Base-by-base conservation (phyloP, 441 rosid species). In the Brassica balearica region DNA sequence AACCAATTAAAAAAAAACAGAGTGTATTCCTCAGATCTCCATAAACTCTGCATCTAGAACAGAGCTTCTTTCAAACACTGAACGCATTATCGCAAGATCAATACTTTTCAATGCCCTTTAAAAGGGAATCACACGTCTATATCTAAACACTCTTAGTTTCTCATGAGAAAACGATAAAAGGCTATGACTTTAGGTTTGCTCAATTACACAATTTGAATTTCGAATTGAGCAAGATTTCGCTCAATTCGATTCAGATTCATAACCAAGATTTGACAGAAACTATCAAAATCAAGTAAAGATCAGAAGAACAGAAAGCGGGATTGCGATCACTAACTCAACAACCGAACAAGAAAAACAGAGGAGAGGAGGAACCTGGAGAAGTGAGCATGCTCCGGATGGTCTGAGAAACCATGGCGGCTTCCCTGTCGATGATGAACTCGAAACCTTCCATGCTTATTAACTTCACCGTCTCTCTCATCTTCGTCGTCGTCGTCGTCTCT, bases 391-490 rank as follows among this genome's bases (percentile, higher is more conserved):
- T 95, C 69, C 96, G 92, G 65, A 95, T 92, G 70, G 97, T 95
- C 77, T 92, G 97, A 32, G 99, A 95, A 81, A 81, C 99, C 99
- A 92, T 91, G 56, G 98, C 97, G 60, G 98, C 95, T 89, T 92
- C 93, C 76, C 84, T 90, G 81, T 92, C 91, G 73, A 95, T 85
- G 36, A 93, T 85, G 87, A 95, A 95, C 84, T 95, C 97, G 79
- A 90, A 90, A 7, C 98, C 98, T 80, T 93, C 98, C 23, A 92
- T 85, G 88, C 97, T 95, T 27, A 93, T 92, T 77, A 95, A 84
- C 86, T 91, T 95, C 86, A 95, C 94, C 8, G 90, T 90, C 79
- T 92, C 94, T 68, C 73, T 83, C 97, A 95, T 81, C 6, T 8
- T 72, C 6, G 4, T 72, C 75, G 23, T 63, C 56, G 23, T 34